Conservation (phyloP, 2,329 filamentous ascomycete genomes). For the Fusarium sp. region DNA sequence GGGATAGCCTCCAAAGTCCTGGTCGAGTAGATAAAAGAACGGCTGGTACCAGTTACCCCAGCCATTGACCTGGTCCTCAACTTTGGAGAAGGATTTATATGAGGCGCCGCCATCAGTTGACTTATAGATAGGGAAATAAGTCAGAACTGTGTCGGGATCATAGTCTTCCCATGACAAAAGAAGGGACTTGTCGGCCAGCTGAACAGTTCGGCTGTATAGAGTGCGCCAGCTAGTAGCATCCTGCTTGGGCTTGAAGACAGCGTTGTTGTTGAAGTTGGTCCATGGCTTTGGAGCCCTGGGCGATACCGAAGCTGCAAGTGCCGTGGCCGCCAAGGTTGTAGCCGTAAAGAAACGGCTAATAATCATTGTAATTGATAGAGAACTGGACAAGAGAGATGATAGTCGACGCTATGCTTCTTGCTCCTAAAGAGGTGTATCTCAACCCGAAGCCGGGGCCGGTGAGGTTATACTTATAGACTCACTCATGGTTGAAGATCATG, state of each 20-base stretch:
- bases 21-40: background rate
- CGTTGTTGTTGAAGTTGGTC: background rate
- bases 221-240: background rate
- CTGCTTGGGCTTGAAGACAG: background rate
- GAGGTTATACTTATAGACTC: background rate
- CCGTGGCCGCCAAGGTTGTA: background rate
- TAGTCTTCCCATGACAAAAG: background rate
- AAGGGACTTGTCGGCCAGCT: background rate
- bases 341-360: background rate
- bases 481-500: background rate
- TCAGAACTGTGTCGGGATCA: background rate
- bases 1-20: background rate
- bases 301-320: background rate
- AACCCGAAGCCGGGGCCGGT: too few relatives aligned
- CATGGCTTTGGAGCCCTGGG: background rate
- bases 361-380: background rate
- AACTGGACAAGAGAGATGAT: background rate
- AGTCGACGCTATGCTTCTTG: background rate
- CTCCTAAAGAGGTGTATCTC: background rate
- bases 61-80: background rate
- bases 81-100: background rate
- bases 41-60: conserved; percentile 2
- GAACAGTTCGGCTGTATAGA: background rate
- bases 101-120: background rate
- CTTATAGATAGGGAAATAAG: background rate